Evolutionary conservation across 305 asterid species (phyloP), one percentile per base, ranked within the genome.

Genomic region (Rubia tinctorum): DNA sequence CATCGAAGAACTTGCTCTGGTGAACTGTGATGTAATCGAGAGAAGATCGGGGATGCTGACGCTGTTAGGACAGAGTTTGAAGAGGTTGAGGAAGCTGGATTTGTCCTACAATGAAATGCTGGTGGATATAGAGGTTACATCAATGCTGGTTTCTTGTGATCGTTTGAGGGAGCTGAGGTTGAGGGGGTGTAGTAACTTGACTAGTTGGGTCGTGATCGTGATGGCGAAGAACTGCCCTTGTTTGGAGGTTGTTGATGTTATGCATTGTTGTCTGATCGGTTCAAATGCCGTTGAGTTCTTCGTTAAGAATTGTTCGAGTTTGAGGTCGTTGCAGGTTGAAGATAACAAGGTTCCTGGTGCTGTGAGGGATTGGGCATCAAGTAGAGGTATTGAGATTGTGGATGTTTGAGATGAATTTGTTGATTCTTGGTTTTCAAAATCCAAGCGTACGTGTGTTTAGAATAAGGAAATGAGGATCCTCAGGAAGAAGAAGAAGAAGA

Each of bases 91-190:
- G 88, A 88, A 75, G 68, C 40, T 93, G 73, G 96, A 91, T 62
- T 83, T 93, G 86, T 93, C 98, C 61, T 82, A 84, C 66, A 89
- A 91, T 74, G 89, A 87, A 64, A 80, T 72, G 86, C 80, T 93
- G 85, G 40, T 68, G 0, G 96, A 93, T 80, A 91, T 87, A 80
- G 97, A 88, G 78, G 73, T 93, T 7, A 80, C 75, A 2, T 83
- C 87, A 13, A 89, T 93, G 97, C 83, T 93, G 7, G 89, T 78
- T 17, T 91, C 98, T 0, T 88, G 92, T 71, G 40, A 42, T 69
- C 15, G 56, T 64, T 78, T 93, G 89, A 71, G 49, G 43, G 96
- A 93, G 20, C 61, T 93, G 88, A 93, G 66, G 71, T 58, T 93
- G 77, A 87, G 96, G 82, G 92, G 95, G 17, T 91, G 98, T 71